Evolutionary conservation across 305 asterid species (phyloP), one percentile per base, ranked within the genome.

Genomic region (Rubia peregrina): DNA sequence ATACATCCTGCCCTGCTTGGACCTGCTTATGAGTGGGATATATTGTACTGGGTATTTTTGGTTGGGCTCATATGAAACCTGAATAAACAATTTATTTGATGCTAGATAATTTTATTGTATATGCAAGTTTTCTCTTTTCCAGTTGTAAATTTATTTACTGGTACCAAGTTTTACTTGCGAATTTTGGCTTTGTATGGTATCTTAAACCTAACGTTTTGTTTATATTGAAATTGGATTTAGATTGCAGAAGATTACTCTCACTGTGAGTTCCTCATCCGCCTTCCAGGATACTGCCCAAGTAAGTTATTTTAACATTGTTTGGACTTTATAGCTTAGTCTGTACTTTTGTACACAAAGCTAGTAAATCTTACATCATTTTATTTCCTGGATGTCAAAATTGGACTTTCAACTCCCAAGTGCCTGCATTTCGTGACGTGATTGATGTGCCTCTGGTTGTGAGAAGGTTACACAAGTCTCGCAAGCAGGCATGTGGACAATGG

Each of bases 221-320:
- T 67, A 36, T 65, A 1, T 69, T 79, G 63, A 17, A 71, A 53
- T 38, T 14, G 67, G 24, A 71, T 65, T 66, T 74, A 84, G 88
- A 84, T 84, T 73, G 99, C 99, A 21, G 98, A 95, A 81, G 99
- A 95, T 78, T 95, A 95, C 84, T 95, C 99, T 3, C 97, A 91
- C 67, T 95, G 98, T 80, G 99, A 95, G 82, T 91, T 90, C 79
- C 96, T 95, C 71, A 92, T 95, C 80, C 98, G 99, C 55, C 95
- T 95, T 53, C 99, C 98, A 43, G 98, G 99, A 80, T 95, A 89
- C 84, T 95, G 98, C 80, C 99, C 99, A 83, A 95, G 99, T 95
- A 91, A 70, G 83, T 69, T 62, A 70, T 55, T 63, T n/a, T 75
- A 16, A 56, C 62, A 13, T 22, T 75, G 30, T 65, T 19, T 30